phyloP scores from a whole-genome alignment of 495 filamentous ascomycete genomes.

The Ramalina intermedia region DNA sequence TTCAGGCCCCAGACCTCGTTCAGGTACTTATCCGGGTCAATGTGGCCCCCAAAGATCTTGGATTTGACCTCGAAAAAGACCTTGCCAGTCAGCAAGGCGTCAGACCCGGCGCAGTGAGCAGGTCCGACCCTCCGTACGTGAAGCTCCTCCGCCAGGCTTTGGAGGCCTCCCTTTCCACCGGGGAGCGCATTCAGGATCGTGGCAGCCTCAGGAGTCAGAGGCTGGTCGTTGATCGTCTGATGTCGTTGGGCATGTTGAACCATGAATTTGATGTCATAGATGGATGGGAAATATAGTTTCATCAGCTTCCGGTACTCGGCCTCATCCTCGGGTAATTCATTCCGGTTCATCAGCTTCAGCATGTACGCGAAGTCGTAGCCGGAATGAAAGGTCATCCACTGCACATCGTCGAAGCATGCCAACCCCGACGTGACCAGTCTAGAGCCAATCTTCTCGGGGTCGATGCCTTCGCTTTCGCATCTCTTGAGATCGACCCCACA shows the following conservation, averaged over 20 bases:
- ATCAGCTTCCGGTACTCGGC: constrained; percentile 71
- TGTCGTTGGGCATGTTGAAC: constrained; percentile 71
- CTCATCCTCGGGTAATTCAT: constrained; percentile 73
- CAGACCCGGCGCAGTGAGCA: constrained; percentile 81
- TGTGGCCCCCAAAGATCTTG: constrained; percentile 69
- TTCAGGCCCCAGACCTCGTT: constrained; percentile 85
- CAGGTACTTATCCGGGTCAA: constrained; percentile 56
- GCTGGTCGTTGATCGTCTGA: constrained; percentile 43
- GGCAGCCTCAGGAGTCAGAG: constrained; percentile 43
- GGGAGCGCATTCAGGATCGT: constrained; percentile 67
- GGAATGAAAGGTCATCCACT: constrained; percentile 97
- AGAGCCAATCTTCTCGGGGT: constrained; percentile 73
- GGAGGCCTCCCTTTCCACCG: constrained; percentile 64
- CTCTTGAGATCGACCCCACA: constrained; percentile 77
- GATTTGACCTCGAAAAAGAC: constrained; percentile 84
- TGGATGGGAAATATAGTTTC: constrained; percentile 76
- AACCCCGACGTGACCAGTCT: constrained; percentile 82
- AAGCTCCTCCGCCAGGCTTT: constrained; percentile 85
- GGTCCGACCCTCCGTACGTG: constrained; percentile 73
- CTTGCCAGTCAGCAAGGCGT: constrained; percentile 81
- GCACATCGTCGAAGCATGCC: constrained; percentile 73
- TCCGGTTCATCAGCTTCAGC: constrained; percentile 76
- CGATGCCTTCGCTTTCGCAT: constrained; percentile 80
- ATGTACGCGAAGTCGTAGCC: constrained; percentile 97
- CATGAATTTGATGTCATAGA: constrained; percentile 94